These are phyloP conservation scores for Euphorbia lathyris DNA, from an alignment of 345 rosid genomes.

Conservation along the genomic window DNA sequence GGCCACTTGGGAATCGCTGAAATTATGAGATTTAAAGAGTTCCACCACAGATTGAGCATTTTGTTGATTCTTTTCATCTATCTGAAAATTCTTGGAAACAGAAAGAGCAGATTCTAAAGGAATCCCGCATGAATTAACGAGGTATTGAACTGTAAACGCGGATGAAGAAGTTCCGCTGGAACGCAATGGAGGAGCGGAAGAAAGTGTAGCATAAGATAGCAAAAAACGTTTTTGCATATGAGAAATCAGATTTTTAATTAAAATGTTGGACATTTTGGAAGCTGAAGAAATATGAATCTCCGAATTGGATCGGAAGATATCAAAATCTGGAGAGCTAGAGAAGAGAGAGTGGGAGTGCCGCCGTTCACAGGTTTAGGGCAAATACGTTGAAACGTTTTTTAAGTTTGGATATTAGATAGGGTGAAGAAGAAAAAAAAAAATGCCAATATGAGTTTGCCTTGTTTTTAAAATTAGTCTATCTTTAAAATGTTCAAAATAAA, in stretches of 20 bases:
- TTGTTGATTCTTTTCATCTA: constrained; percentile 1
- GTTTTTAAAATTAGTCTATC: no score
- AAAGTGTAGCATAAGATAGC: not conserved
- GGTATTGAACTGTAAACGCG: constrained; percentile 9
- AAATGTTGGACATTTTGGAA: not conserved
- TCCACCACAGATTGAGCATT: constrained; percentile 8
- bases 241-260: not conserved
- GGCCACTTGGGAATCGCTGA: constrained; percentile 13
- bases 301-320: not conserved
- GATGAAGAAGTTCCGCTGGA: not conserved
- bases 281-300: not conserved
- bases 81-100: constrained; percentile 10
- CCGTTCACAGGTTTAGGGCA: no score
- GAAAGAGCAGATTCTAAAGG: constrained; percentile 21
- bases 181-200: no score
- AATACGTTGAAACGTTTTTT: no score
- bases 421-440: no score
- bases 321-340: no score
- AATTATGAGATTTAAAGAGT: constrained; percentile 17
- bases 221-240: not conserved
- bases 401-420: no score
- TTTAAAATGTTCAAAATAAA: no score
- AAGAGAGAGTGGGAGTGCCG: no score
- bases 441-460: no score
- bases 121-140: constrained; percentile 24